A percentile compares a stretch with the other conserved stretches of the same genome.
Evolutionary conservation across 257 asterid species (phyloP).

Genomic region (Forsythia suspensa): DNA sequence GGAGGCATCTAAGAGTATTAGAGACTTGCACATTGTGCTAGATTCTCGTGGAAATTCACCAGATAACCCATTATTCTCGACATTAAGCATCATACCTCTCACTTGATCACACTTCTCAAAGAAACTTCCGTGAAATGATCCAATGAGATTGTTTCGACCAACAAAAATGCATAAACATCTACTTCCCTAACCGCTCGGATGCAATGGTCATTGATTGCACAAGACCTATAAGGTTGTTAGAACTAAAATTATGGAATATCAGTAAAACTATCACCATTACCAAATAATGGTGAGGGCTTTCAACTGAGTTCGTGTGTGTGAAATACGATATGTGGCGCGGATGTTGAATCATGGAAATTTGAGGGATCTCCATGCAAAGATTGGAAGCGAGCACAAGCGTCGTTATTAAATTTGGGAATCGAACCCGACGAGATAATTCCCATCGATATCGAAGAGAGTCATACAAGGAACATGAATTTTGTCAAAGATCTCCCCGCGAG

Average conservation of each 20-base stretch:
- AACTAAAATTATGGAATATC: slow-evolving; percentile 72
- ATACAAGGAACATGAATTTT: slow-evolving; percentile 82
- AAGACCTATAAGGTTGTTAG: slow-evolving; percentile 63
- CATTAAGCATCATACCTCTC: slow-evolving; percentile 59
- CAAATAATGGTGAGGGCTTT: slow-evolving; percentile 37
- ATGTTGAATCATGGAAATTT: slow-evolving; percentile 45
- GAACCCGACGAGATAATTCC: slow-evolving; percentile 67
- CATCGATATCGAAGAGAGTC: slow-evolving; percentile 75
- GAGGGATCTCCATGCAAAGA: slow-evolving; percentile 24
- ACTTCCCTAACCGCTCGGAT: slow-evolving; percentile 46
- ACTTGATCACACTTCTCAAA: slow-evolving; percentile 64
- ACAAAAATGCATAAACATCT: slow-evolving; percentile 75
- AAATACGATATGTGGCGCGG: slow-evolving; percentile 58
- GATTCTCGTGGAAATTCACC: slow-evolving; percentile 68
- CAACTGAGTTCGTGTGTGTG: slow-evolving; percentile 43
- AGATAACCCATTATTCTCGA: slow-evolving; percentile 55
- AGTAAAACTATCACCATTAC: slow-evolving; percentile 38
- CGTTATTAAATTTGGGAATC: slow-evolving; percentile 56
- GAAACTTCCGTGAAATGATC: slow-evolving; percentile 54
- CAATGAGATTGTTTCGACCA: slow-evolving; percentile 69
- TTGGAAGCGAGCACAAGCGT: slow-evolving; percentile 41
- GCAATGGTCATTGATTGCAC: slow-evolving; percentile 62
- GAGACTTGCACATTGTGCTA: slow-evolving; percentile 50
- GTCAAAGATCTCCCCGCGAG: slow-evolving; percentile 62
- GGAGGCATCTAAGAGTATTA: slow-evolving; percentile 65